phyloP scores from a whole-genome alignment of 2,329 filamentous ascomycete genomes.

The Cucurbitaria berberidis region DNA sequence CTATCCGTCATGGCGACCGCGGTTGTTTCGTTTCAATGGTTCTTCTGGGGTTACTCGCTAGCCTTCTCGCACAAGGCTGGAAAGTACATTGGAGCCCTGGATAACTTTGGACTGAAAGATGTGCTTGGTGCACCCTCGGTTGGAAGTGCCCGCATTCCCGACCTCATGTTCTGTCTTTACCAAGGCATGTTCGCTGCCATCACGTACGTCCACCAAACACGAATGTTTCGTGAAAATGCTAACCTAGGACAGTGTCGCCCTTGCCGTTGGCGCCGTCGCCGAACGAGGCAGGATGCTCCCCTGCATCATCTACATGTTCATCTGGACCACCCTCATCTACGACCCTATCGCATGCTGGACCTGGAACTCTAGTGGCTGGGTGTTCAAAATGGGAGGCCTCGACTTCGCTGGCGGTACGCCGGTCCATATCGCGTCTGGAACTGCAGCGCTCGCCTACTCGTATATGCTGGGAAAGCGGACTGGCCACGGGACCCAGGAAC shows the following conservation, averaged over 20 bases:
- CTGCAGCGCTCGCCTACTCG: conserved; percentile 84
- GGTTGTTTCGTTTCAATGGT: conserved; percentile 89
- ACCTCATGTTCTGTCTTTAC: conserved; percentile 84
- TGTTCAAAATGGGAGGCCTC: conserved; percentile 76
- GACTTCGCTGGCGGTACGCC: conserved; percentile 92
- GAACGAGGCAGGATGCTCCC: conserved; percentile 89
- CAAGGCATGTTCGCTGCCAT: conserved; percentile 89
- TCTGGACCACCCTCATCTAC: conserved; percentile 90
- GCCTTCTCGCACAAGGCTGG: conserved; percentile 80
- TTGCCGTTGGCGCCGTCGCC: conserved; percentile 83
- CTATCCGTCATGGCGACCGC: conserved; percentile 81
- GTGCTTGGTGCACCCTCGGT: conserved; percentile 79
- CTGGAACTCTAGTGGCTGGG: conserved; percentile 86
- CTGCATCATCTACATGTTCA: conserved; percentile 88
- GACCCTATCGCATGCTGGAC: conserved; percentile 95
- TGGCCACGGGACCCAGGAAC: conserved; percentile 83
- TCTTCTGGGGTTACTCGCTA: conserved; percentile 90
- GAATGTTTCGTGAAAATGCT: not conserved
- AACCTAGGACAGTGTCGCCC: conserved; percentile 66
- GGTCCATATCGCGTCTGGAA: conserved; percentile 85
- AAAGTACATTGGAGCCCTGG: conserved; percentile 76
- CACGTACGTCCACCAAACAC: conserved; percentile 65
- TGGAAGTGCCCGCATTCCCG: conserved; percentile 74
- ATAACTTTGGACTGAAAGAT: conserved; percentile 79
- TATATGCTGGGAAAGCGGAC: conserved; percentile 87